Evolutionary conservation across 805 yeast species (phyloP), one percentile per base, ranked within the genome.

Genomic region (Jamesozyma spencerorum): DNA sequence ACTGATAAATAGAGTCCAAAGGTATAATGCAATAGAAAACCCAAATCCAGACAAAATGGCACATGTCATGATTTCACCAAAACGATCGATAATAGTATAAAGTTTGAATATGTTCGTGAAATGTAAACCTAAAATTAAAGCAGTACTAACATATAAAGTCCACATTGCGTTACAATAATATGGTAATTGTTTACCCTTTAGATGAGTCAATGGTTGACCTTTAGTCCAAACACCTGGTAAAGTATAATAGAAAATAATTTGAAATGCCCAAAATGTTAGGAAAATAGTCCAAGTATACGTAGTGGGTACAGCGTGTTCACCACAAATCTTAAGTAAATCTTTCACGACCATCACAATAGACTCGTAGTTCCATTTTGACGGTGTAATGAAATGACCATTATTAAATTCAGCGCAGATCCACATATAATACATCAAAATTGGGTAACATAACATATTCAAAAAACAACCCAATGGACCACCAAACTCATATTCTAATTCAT

Each of bases 141-240:
- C 31, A 28, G n/a, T 28, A 22, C 10, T 22, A 22, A 22, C 10
- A 22, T 7, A 92, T 56, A 90, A 77, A 3, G 95, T 67, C 74
- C 79, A 77, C 68, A 85, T 74, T 1, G 98, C 96, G 60, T 88
- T 92, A 67, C 98, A 92, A 66, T 68, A 88, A 67, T 92, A 92
- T 4, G 94, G 92, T 62, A 92, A 71, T 54, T 86, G 94, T 55
- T 76, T 75, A 58, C 79, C 77, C 51, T 83, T 70, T 64, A 84
- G 67, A 59, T 92, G 97, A 4, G 74, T 70, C 56, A 92, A 77
- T 5, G 95, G 96, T 57, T 87, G 94, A 39, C 98, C 98, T 61
- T 86, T 80, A 28, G 95, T 85, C 88, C 92, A 85, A 36, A 90
- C 69, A 42, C 97, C 97, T 2, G 98, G 98, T 52, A 90, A 70